Base-by-base conservation (phyloP, 306 rosid species). In the Fragaria iinumae region DNA sequence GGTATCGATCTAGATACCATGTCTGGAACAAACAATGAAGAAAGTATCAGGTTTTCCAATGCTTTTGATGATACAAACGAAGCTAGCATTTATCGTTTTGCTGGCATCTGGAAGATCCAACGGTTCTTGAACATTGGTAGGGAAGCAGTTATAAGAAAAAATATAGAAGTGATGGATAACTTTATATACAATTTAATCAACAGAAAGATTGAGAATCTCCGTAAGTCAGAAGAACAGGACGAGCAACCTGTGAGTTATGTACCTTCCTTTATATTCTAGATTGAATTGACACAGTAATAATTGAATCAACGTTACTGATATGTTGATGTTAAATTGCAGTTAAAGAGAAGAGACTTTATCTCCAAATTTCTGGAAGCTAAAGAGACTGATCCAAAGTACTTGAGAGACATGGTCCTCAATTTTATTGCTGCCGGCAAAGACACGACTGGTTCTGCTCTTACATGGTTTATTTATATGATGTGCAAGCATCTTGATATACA, bases 391-490 rank as follows among this genome's bases (percentile, higher is more conserved):
- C 65, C 64, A 3, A 57, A 57, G 64, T 57, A 57, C 64, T 59
- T 59, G 29, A 56, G 65, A 59, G 65, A 23, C 65, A 59, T 59
- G 65, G 34, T 59, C 36, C 17, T 59, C 32, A 59, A 17, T 59
- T 25, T 59, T 59, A 21, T 59, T 23, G 16, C 17, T 11, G 65
- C 65, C 5, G 65, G 65, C 34, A 23, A 59, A 23, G 65, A 59
- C 65, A 59, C 65, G 3, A 59, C 34, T 21, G 7, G 36, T 59
- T 3, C 32, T 23, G 34, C 65, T 21, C 65, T 23, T 3, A 2
- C 65, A 59, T 21, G 65, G 65, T 59, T 59, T 59, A 4, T 59
- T 3, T 59, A 25, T 59, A 59, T 59, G 65, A 59, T 59, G 65
- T 59, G 65, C 65, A 59, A 59, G 64, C 34, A 23, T 59, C 65